Conservation (phyloP, 345 rosid species). For the Salix caprea region DNA sequence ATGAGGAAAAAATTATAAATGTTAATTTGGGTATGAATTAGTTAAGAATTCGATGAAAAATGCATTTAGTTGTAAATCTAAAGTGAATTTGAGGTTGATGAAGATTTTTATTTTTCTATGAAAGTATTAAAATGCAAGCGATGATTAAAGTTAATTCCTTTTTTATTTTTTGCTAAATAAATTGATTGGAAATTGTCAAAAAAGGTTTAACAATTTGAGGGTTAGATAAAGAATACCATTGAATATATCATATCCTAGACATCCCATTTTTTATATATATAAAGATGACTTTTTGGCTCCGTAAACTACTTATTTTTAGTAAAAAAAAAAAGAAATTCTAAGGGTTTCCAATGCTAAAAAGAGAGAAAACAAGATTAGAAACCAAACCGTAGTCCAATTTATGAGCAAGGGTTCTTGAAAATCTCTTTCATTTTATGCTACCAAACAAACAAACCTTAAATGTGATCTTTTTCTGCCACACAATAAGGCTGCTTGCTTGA, state of each 20-base stretch:
- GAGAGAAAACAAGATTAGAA: not conserved
- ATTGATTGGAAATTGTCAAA: not conserved
- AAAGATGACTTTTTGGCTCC: not conserved
- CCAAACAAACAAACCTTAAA: not conserved
- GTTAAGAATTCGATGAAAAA: no score
- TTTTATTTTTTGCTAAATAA: not conserved
- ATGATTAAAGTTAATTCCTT: not conserved
- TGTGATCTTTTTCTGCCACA: not conserved
- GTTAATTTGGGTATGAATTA: no score
- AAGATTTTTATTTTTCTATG: not conserved
- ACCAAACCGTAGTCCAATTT: not conserved
- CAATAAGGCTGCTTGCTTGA: conserved; percentile 13
- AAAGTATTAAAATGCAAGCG: not conserved
- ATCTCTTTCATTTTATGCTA: not conserved
- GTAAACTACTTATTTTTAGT: no score
- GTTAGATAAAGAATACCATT: not conserved
- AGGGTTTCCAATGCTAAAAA: not conserved
- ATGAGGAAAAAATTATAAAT: no score
- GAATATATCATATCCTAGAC: not conserved
- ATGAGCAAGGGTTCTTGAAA: not conserved
- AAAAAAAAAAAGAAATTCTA: not conserved
- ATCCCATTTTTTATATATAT: not conserved
- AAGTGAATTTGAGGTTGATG: no score
- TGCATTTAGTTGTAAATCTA: no score
- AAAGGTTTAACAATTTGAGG: not conserved